Evolutionary conservation across 495 filamentous ascomycete species (phyloP).

Genomic region (Neurospora terricola): DNA sequence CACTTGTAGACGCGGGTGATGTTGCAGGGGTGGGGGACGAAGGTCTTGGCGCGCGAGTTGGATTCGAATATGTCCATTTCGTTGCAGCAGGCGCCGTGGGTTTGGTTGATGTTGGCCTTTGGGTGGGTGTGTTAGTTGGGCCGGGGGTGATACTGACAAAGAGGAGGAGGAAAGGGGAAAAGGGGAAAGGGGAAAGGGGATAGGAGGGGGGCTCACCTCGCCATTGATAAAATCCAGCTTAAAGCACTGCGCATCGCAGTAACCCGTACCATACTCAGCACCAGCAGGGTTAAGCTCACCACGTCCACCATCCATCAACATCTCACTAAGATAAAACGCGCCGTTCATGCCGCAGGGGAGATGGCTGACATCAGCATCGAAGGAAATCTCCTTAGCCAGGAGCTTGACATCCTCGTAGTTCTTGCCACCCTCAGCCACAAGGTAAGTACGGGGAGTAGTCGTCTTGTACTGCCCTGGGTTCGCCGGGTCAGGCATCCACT

Average conservation of each 20-base stretch:
- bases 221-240: constrained; percentile 60
- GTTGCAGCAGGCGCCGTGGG: constrained; percentile 54
- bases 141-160: neutral
- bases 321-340: constrained; percentile 57
- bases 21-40: constrained; percentile 57
- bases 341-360: constrained; percentile 65
- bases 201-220: constrained; percentile 33
- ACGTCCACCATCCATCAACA: constrained; percentile 54
- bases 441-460: constrained; percentile 52
- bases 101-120: constrained; percentile 43
- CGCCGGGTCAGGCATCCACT: constrained; percentile 37
- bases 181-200: neutral
- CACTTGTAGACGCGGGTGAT: constrained; percentile 34
- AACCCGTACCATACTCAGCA: constrained; percentile 63
- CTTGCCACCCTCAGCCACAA: constrained; percentile 38
- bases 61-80: constrained; percentile 70
- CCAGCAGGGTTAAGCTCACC: constrained; percentile 53
- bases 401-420: constrained; percentile 52
- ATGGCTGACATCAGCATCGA: constrained; percentile 56
- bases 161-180: too few relatives aligned
- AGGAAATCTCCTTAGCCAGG: constrained; percentile 54
- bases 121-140: neutral
- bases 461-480: constrained; percentile 26
- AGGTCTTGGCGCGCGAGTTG: constrained; percentile 48
- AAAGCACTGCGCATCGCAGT: constrained; percentile 67